Conservation (phyloP, 192 early-diverging fungal genomes). For the Allomyces arbusculus region DNA sequence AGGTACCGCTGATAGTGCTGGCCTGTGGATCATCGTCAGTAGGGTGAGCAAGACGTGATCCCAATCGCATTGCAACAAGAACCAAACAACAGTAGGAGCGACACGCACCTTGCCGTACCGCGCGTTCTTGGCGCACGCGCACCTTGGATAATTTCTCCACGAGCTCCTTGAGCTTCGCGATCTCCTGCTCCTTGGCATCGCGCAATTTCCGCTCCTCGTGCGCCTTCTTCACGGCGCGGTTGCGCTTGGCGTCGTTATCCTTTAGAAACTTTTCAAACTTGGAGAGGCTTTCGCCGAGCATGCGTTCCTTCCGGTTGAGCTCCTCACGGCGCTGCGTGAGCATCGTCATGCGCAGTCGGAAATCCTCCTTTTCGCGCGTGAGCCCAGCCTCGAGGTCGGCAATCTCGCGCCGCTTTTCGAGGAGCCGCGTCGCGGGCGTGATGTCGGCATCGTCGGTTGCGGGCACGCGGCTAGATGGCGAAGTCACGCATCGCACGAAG, state of each 20-base stretch:
- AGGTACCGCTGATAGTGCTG: conserved; percentile 29
- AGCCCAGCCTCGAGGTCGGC: conserved; percentile 41
- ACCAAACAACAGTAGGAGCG: not conserved
- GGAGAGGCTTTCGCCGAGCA: conserved; percentile 28
- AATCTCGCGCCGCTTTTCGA: conserved; percentile 41
- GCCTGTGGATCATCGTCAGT: conserved; percentile 14
- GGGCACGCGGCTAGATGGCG: not conserved
- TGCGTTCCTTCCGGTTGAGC: conserved; percentile 27
- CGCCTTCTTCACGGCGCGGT: conserved; percentile 36
- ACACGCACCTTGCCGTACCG: conserved; percentile 28
- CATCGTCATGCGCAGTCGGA: conserved; percentile 40
- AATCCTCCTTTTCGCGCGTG: conserved; percentile 37
- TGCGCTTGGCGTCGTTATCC: conserved; percentile 47
- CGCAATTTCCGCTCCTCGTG: conserved; percentile 30
- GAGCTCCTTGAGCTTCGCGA: conserved; percentile 17
- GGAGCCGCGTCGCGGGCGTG: conserved; percentile 32
- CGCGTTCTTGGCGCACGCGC: conserved; percentile 16
- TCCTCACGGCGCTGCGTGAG: conserved; percentile 32
- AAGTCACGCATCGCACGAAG: too few species aligned
- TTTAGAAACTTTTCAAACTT: conserved; percentile 49
- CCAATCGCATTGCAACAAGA: too few species aligned
- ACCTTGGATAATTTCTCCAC: conserved; percentile 8
- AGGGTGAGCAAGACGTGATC: not conserved
- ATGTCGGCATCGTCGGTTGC: conserved; percentile 23
- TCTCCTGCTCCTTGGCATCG: conserved; percentile 32